A percentile compares a stretch with the other conserved stretches of the same genome.
Evolutionary conservation across 2,329 filamentous ascomycete species (phyloP).

Genomic region (Aspergillus terreus): DNA sequence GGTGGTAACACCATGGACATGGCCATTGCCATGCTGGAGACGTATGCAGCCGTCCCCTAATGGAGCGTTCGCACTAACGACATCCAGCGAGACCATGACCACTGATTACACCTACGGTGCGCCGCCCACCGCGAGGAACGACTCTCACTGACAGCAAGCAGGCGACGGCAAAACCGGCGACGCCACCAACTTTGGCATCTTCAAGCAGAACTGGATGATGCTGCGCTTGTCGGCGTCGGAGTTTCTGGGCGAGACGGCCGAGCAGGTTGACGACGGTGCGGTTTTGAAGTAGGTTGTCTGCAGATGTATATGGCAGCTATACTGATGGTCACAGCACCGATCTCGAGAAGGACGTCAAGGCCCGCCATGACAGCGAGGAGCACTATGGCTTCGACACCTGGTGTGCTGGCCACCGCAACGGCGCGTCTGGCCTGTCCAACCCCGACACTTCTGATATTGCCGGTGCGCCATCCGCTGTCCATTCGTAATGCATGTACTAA

Average conservation of each 20-base stretch:
- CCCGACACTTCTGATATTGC: slow-evolving; percentile 20
- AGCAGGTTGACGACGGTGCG: slow-evolving; percentile 23
- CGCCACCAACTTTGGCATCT: slow-evolving; percentile 28
- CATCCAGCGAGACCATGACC: slow-evolving; percentile 16
- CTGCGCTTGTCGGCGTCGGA: slow-evolving; percentile 22
- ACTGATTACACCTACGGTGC: slow-evolving; percentile 21
- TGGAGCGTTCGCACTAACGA: not conserved
- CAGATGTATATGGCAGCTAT: not conserved
- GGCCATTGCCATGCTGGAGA: slow-evolving; percentile 25
- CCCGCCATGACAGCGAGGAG: slow-evolving; percentile 19
- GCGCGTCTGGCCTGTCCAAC: slow-evolving; percentile 15
- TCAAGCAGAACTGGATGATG: slow-evolving; percentile 32
- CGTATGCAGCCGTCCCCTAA: slow-evolving; percentile 5
- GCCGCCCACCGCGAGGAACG: not conserved
- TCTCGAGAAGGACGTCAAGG: slow-evolving; percentile 16
- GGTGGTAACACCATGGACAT: slow-evolving; percentile 22
- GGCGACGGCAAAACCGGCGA: slow-evolving; percentile 28
- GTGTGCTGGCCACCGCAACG: slow-evolving; percentile 23
- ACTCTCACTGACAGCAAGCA: slow-evolving; percentile 1
- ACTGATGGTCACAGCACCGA: slow-evolving; percentile 9
- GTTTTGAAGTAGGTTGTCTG: slow-evolving; percentile 21
- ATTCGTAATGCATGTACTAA: not conserved
- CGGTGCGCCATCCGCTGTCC: slow-evolving; percentile 9
- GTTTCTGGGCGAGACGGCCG: slow-evolving; percentile 17
- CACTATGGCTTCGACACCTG: slow-evolving; percentile 20